Percentiles rank a stretch among this genome's conserved stretches.
Evolutionary conservation across 306 rosid species (phyloP).

Genomic region (Cotoneaster glaucophyllus): DNA sequence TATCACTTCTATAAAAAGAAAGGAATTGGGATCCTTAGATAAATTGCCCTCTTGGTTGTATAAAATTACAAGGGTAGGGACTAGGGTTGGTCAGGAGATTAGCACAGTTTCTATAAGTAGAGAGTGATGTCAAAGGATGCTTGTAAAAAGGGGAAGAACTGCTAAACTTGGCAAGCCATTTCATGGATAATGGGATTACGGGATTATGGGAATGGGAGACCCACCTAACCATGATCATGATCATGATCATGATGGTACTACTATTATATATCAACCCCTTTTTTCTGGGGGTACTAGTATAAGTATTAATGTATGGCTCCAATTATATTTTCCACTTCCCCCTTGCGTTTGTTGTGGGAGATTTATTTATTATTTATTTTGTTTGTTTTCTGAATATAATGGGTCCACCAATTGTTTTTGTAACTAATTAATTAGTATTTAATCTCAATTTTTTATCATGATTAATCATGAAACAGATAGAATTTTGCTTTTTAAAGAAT

Average conservation of each 20-base stretch:
- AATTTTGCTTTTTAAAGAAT: background rate
- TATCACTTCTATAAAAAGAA: too few relatives aligned
- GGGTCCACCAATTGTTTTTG: too few relatives aligned
- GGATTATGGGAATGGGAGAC: background rate
- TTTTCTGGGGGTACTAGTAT: background rate
- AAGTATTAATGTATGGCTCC: background rate
- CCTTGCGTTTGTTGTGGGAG: background rate
- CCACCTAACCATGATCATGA: background rate
- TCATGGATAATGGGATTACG: background rate
- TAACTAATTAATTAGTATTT: background rate
- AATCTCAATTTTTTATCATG: background rate
- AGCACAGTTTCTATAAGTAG: background rate
- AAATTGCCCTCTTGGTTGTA: constrained; percentile 10
- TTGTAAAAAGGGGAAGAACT: background rate
- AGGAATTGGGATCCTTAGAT: background rate
- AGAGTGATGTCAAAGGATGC: constrained; percentile 2
- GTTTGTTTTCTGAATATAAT: too few relatives aligned
- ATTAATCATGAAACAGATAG: background rate
- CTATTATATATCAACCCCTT: background rate
- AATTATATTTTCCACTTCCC: background rate
- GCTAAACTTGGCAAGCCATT: background rate
- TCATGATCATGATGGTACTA: background rate
- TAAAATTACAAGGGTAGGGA: constrained; percentile 24
- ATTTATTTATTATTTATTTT: background rate
- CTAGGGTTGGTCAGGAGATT: background rate